phyloP scores from a whole-genome alignment of 768 basidiomycete species.

The Pilatotrama ljubarskyi region DNA sequence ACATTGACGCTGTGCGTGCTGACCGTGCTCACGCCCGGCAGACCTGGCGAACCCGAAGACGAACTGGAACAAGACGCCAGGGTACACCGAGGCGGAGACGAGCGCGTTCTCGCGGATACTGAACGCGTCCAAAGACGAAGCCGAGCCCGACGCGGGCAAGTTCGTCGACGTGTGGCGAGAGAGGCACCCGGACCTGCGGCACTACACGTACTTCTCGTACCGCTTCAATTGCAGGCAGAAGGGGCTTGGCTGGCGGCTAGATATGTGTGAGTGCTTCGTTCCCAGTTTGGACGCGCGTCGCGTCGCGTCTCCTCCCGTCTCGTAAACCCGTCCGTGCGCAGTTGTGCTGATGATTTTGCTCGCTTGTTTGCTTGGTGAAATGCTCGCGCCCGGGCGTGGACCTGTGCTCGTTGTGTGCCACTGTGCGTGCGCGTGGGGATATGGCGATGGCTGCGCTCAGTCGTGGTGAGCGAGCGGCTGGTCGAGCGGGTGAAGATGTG shows the following conservation, averaged over 20 bases:
- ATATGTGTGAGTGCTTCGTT: slow-evolving; percentile 61
- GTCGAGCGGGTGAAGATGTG: slow-evolving; percentile 69
- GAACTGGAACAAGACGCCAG: slow-evolving; percentile 89
- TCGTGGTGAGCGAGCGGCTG: slow-evolving; percentile 74
- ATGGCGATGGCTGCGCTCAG: slow-evolving; percentile 38
- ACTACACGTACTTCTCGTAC: slow-evolving; percentile 86
- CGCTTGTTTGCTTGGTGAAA: background rate
- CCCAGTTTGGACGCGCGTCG: too few species aligned
- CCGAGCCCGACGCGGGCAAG: slow-evolving; percentile 20
- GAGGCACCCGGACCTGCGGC: slow-evolving; percentile 62
- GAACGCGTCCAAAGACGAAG: slow-evolving; percentile 41
- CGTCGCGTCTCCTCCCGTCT: too few species aligned
- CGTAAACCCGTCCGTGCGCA: background rate
- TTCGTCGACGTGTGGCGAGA: slow-evolving; percentile 84
- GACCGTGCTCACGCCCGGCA: slow-evolving; percentile 28
- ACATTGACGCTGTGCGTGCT: background rate
- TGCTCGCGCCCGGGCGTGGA: too few species aligned
- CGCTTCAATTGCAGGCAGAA: slow-evolving; percentile 78
- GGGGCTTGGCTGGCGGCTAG: slow-evolving; percentile 85
- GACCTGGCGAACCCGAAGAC: slow-evolving; percentile 67
- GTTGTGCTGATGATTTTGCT: background rate
- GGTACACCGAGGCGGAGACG: slow-evolving; percentile 83
- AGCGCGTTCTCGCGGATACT: slow-evolving; percentile 72
- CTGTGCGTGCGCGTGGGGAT: background rate
- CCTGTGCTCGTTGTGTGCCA: background rate